A percentile compares a stretch with the other conserved stretches of the same genome.
phyloP scores from a whole-genome alignment of 2,329 filamentous ascomycete species.

The Sclerotinia minor region DNA sequence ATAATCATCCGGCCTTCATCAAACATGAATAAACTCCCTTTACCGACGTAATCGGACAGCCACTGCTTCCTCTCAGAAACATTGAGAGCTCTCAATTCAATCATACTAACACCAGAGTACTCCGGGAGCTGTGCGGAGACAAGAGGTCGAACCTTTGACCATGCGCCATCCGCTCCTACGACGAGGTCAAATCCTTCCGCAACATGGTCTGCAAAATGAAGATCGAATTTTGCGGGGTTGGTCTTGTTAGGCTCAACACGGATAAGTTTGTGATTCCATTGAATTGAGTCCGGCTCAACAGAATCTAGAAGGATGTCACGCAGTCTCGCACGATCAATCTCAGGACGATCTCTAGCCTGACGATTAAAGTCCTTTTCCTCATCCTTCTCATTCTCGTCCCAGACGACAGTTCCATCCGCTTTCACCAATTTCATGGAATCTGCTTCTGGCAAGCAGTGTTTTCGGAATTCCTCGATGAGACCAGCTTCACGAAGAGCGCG shows the following conservation, averaged over 20 bases:
- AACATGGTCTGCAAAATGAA: conserved; percentile 27
- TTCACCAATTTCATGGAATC: conserved; percentile 46
- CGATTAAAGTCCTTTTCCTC: background rate
- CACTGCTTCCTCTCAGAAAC: conserved; percentile 42
- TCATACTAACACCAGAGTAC: conserved; percentile 42
- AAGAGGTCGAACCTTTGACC: conserved; percentile 43
- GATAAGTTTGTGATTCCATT: conserved; percentile 45
- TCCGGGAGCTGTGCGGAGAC: conserved; percentile 41
- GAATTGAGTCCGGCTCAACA: conserved; percentile 42
- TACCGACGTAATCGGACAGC: conserved; percentile 43
- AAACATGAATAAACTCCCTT: conserved; percentile 43
- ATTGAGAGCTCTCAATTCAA: conserved; percentile 41
- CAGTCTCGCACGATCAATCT: conserved; percentile 45
- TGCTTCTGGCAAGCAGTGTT: conserved; percentile 46
- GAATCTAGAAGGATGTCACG: conserved; percentile 42
- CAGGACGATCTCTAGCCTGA: conserved; percentile 39
- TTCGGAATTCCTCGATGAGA: conserved; percentile 37
- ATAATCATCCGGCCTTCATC: conserved; percentile 41
- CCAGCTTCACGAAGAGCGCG: conserved; percentile 41
- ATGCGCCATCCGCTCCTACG: conserved; percentile 47
- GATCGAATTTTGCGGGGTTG: conserved; percentile 26
- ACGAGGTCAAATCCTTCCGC: conserved; percentile 43
- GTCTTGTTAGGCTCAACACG: conserved; percentile 22
- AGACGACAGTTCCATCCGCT: conserved; percentile 31
- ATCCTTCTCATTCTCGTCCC: conserved; percentile 30